Evolutionary conservation across 1,284 basidiomycete species (phyloP), one percentile per base, ranked within the genome.

Genomic region (Hypsizygus ulmarius): DNA sequence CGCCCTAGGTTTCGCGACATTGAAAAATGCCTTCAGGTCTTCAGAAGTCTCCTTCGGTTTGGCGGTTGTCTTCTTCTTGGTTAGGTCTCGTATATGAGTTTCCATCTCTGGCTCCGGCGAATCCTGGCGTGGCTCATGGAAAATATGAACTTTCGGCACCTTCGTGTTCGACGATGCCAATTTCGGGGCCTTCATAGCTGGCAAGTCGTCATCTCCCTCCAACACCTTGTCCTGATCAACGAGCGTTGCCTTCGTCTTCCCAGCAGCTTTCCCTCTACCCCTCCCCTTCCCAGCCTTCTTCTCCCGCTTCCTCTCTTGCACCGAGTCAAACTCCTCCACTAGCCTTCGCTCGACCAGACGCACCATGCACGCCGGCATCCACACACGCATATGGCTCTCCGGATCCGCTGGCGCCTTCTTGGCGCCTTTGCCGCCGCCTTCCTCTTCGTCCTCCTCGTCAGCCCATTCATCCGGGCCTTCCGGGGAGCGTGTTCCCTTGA

Each of bases 301-400:
- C 50, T 68, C 69, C 18, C 63, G 66, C 52, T 81, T 83, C 58
- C 65, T 71, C 54, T 70, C 73, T 59, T 70, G 65, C 15, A 64
- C 64, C 19, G 74, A 78, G 55, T 87, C 79, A 48, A 75, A 89
- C 15, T 77, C 75, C 39, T 78, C 69, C 7, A 83, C 82, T 21
- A 90, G 62, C 5, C 68, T 66, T 3, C 86, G 84, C 46, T 82
- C 81, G 3, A 81, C 88, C 41, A 81, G 65, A 12, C 71, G 67
- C 6, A 93, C 76, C 73, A 93, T 84, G 50, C 77, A 82, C 11
- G 84, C 87, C 0, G 89, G 86, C 70, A 90, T 73, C 87, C 87
- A 89, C 28, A 92, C 59, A 21, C 86, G 71, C 54, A 88, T 57
- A 54, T 76, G 72, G 45, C 69, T 70, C 21, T 69, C 50, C 4